These are phyloP conservation scores for Collybiopsis confluens DNA, from an alignment of 768 basidiomycete species.

Conservation along the genomic window DNA sequence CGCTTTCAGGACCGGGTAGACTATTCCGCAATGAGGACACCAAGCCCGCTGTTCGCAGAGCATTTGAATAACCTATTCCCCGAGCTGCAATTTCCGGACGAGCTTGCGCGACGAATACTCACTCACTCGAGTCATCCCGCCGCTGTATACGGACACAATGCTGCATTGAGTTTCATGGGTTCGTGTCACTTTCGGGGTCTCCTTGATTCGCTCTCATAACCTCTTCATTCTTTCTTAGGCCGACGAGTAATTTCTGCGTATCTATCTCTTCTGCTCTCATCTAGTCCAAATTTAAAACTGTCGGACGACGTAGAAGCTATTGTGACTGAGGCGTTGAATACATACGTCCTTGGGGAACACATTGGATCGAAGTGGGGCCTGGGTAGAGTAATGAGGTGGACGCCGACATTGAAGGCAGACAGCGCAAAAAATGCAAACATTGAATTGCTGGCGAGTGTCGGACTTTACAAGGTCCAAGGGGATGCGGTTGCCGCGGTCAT, in stretches of 20 bases:
- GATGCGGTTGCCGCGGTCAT: conserved; percentile 72
- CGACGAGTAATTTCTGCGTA: conserved; percentile 77
- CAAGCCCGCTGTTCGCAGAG: conserved; percentile 31
- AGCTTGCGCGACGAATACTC: conserved; percentile 67
- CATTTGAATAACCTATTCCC: conserved; percentile 64
- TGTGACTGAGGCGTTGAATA: conserved; percentile 54
- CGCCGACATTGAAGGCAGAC: conserved; percentile 46
- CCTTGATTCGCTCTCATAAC: not conserved
- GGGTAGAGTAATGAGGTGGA: conserved; percentile 72
- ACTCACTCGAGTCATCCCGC: conserved; percentile 75
- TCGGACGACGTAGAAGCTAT: conserved; percentile 58
- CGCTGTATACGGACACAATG: conserved; percentile 68
- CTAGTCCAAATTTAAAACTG: conserved; percentile 40
- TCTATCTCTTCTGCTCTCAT: conserved; percentile 66
- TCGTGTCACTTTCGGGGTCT: too few species aligned
- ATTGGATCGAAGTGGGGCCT: conserved; percentile 75
- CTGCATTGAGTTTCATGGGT: conserved; percentile 71
- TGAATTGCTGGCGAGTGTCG: conserved; percentile 47
- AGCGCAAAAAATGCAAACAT: conserved; percentile 25
- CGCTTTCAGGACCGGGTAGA: not conserved
- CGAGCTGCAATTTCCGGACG: conserved; percentile 64
- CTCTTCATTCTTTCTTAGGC: conserved; percentile 36
- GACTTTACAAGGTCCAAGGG: conserved; percentile 75
- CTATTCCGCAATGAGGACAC: conserved; percentile 7
- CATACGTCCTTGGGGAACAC: conserved; percentile 68